Percentiles rank a stretch among this genome's conserved stretches.
Conservation (phyloP, 257 asterid species). For the Primulina eburnea region DNA sequence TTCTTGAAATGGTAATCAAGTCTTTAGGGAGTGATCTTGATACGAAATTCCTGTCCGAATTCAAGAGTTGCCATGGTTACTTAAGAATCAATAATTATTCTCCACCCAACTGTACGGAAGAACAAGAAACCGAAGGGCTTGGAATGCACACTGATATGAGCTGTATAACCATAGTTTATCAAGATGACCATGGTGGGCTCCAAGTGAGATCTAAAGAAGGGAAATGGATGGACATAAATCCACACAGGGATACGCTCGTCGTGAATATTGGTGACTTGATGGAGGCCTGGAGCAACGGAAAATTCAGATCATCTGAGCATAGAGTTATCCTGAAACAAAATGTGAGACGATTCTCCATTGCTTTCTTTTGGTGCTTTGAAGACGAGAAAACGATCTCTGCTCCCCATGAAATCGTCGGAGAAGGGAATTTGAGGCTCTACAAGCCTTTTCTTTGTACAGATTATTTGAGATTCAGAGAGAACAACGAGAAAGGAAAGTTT, state of each 20-base stretch:
- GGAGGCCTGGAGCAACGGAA: slow-evolving; percentile 70
- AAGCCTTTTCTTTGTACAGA: slow-evolving; percentile 55
- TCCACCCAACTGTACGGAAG: slow-evolving; percentile 24
- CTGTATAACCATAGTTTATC: slow-evolving; percentile 60
- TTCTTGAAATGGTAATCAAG: slow-evolving; percentile 41
- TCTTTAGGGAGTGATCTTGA: slow-evolving; percentile 36
- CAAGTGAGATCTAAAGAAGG: slow-evolving; percentile 70
- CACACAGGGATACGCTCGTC: slow-evolving; percentile 38
- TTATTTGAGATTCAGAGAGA: slow-evolving; percentile 55
- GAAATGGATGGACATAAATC: slow-evolving; percentile 63
- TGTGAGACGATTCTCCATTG: slow-evolving; percentile 44
- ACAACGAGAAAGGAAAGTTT: slow-evolving; percentile 49
- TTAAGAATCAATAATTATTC: slow-evolving; percentile 65
- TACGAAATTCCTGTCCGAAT: slow-evolving; percentile 42
- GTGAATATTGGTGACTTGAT: slow-evolving; percentile 65
- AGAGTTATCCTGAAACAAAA: slow-evolving; percentile 43
- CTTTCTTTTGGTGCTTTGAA: slow-evolving; percentile 71
- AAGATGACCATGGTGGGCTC: slow-evolving; percentile 68
- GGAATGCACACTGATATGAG: slow-evolving; percentile 89
- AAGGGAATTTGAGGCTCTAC: slow-evolving; percentile 45
- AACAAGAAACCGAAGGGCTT: slow-evolving; percentile 54
- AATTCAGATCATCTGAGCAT: slow-evolving; percentile 55
- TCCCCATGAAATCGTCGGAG: slow-evolving; percentile 45
- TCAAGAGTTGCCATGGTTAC: slow-evolving; percentile 58
- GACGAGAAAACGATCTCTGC: slow-evolving; percentile 40